These are phyloP conservation scores for Phyllosticta ampelicida DNA, from an alignment of 2,329 filamentous ascomycete genomes.

Conservation along the genomic window DNA sequence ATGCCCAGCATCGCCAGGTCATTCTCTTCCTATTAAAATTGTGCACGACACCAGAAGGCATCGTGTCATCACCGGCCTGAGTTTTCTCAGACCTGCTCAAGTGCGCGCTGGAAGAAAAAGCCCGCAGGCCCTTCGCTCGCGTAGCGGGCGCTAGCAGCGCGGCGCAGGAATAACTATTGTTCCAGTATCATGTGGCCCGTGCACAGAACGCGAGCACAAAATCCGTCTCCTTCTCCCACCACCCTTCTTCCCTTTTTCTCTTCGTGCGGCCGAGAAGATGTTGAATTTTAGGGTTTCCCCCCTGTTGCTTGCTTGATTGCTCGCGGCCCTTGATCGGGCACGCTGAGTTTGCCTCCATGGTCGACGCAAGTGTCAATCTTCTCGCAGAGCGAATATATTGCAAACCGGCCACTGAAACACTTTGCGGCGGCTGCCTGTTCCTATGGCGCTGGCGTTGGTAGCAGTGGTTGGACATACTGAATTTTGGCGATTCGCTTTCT, in stretches of 20 bases:
- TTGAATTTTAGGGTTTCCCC: conserved; percentile 53
- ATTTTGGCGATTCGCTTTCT: background rate
- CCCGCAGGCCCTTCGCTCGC: background rate
- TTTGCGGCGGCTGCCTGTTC: conserved; percentile 24
- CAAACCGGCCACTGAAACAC: conserved; percentile 40
- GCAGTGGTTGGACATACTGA: conserved; percentile 43
- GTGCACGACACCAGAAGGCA: conserved; percentile 14
- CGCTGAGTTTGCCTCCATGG: background rate
- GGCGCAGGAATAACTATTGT: no score
- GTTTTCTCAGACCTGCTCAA: conserved; percentile 12
- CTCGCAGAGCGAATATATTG: conserved; percentile 67
- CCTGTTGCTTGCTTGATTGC: conserved; percentile 66
- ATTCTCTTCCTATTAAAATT: conserved; percentile 32
- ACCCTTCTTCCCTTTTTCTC: conserved; percentile 45
- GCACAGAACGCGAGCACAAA: no score
- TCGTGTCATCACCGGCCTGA: conserved; percentile 28
- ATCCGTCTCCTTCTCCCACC: background rate
- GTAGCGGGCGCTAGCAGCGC: background rate
- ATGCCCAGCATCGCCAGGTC: conserved; percentile 23
- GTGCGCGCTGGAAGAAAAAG: conserved; percentile 10
- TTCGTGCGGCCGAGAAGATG: conserved; percentile 73
- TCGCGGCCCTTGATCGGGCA: background rate
- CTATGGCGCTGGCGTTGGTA: conserved; percentile 29
- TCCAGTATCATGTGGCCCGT: no score
- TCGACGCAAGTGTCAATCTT: conserved; percentile 60